Evolutionary conservation across 2,329 filamentous ascomycete species (phyloP).

Genomic region (Pseudogymnoascus sp.): DNA sequence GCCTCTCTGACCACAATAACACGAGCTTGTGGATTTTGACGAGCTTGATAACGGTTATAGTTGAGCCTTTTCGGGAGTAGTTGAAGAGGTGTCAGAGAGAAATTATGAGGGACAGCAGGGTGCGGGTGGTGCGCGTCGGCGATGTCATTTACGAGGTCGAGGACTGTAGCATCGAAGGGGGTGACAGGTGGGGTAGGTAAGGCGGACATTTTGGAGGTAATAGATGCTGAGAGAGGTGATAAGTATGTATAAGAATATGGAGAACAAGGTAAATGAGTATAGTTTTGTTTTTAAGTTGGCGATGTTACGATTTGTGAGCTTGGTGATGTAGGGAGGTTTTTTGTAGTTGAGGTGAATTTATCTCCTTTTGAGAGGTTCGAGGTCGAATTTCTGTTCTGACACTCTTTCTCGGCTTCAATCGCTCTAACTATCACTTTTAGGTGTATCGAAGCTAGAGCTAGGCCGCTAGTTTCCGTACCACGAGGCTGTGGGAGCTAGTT

Average conservation of each 20-base stretch:
- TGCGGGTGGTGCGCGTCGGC: background rate
- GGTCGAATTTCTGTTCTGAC: background rate
- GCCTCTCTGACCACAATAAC: background rate
- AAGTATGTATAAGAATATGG: background rate
- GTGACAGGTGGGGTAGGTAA: background rate
- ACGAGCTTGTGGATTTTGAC: background rate
- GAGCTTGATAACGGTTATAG: background rate
- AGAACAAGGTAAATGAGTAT: background rate
- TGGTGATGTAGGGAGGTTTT: background rate
- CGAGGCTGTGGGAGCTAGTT: background rate
- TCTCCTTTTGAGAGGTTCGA: background rate
- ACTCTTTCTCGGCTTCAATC: background rate
- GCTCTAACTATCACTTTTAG: background rate
- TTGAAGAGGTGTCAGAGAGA: background rate
- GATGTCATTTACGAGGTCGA: background rate
- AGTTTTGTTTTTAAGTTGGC: background rate
- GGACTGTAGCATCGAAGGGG: background rate
- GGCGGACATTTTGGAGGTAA: background rate
- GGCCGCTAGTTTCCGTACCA: background rate
- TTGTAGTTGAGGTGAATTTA: background rate
- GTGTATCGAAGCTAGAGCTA: background rate
- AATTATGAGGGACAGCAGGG: background rate
- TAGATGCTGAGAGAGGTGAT: background rate
- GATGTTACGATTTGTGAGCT: background rate
- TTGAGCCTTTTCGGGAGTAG: background rate